Evolutionary conservation across 1,139 yeast species (phyloP), one percentile per base, ranked within the genome.

Genomic region (Yamadazyma dushanensis): DNA sequence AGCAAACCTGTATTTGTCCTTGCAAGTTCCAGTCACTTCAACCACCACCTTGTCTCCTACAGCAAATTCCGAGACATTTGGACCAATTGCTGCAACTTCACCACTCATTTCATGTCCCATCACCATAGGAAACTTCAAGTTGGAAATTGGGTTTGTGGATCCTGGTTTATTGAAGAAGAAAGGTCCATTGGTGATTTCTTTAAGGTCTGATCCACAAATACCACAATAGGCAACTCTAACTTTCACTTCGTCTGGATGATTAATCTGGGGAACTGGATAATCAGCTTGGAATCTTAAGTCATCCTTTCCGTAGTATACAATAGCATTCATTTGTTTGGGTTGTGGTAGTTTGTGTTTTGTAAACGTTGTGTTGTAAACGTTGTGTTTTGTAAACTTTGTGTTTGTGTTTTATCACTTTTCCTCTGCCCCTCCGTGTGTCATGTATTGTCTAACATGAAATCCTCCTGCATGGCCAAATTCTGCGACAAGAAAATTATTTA

Each of bases 191-290:
- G 56, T 51, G 31, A 63, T 57, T 26, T 73, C 64, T 51, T 73
- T 80, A 41, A 73, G 53, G 49, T 78, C 83, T 9, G 80, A 66
- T 20, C 83, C 84, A 59, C 88, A 80, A 41, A 80, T 66, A 22
- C 86, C 85, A 53, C 85, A 76, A 36, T 66, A 66, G 36, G 63
- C 57, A 47, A 53, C 67, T 53, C 73, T 59, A 45, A 77, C 54
- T 15, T 70, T 76, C 20, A 78, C 72, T 49, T 70, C 76, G 51
- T 1, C 67, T 1, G 70, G 66, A 26, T 63, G 61, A 2, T 47
- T 45, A 22, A 76, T 57, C 22, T 51, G 46, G 3, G 85, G 84
- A 36, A 63, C 70, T n/a, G 67, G 59, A 25, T 72, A 57, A 22
- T 58, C 56, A 1, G 60, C 57, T 3, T 71, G 65, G 47, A 63